phyloP scores from a whole-genome alignment of 2,329 filamentous ascomycete species.

The Xylaria sp. region DNA sequence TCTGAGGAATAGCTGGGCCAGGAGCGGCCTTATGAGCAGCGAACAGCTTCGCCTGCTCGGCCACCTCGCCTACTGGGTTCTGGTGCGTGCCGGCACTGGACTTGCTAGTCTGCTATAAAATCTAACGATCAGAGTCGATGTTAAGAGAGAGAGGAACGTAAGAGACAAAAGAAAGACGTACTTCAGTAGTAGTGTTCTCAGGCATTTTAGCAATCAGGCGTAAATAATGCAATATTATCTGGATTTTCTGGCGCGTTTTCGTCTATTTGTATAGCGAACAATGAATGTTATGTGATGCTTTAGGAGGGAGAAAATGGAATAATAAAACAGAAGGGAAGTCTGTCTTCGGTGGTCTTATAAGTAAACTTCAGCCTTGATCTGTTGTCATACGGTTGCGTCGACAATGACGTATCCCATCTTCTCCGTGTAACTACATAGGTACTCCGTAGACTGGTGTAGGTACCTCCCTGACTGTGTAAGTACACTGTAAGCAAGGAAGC shows the following conservation, averaged over 20 bases:
- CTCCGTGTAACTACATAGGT: no score
- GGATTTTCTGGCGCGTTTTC: slow-evolving; percentile 11
- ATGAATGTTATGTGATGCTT: background rate
- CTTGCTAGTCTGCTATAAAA: slow-evolving; percentile 44
- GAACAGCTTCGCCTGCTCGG: slow-evolving; percentile 53
- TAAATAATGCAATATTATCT: background rate
- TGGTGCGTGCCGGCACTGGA: slow-evolving; percentile 53
- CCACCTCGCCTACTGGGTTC: slow-evolving; percentile 49
- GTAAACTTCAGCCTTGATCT: slow-evolving; percentile 12
- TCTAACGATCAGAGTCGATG: slow-evolving; percentile 4
- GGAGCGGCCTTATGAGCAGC: slow-evolving; percentile 65
- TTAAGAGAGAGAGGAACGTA: slow-evolving; percentile 3
- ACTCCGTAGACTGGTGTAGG: no score
- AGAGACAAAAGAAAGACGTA: slow-evolving; percentile 29
- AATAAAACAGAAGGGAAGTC: background rate
- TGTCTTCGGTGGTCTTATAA: slow-evolving; percentile 23
- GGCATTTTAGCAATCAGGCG: slow-evolving; percentile 42
- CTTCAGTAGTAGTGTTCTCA: slow-evolving; percentile 41
- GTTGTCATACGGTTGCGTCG: slow-evolving; percentile 40
- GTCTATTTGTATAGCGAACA: slow-evolving; percentile 8
- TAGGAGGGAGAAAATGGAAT: background rate
- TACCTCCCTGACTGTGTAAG: no score
- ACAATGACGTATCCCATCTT: slow-evolving; percentile 46
- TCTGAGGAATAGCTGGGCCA: slow-evolving; percentile 65
- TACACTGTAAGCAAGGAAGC: slow-evolving; percentile 1